Base-by-base conservation (phyloP, 1,139 yeast species). In the Debaryomyces coudertii region DNA sequence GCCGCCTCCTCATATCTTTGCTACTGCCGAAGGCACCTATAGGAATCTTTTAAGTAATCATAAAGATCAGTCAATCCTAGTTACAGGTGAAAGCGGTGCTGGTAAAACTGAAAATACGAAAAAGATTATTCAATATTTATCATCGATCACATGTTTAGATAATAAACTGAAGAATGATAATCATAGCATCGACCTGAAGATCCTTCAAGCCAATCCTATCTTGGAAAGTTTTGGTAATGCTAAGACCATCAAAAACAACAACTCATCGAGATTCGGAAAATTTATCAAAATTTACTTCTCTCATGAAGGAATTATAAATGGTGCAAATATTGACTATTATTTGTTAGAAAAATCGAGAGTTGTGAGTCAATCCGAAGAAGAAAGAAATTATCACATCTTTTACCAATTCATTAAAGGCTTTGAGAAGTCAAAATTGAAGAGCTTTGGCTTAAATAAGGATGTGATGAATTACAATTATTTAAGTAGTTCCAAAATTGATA, bases 21-120 rank as follows among this genome's bases (percentile, higher is more conserved):
- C 96, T 2, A 85, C 88, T 25, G 89, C 98, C 0, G 97, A 93
- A 61, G 82, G 83, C 37, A 96, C 99, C 1, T 89, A 83, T 57
- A 79, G 90, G 49, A 88, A 86, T 58, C 74, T 93, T 65, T 71
- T 90, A 16, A 76, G 79, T 25, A 85, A 87, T 55, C 77, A 73
- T 43, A 85, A 83, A 58, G 87, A 92, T 65, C 99, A 95, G 67
- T 85, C 95, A 12, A 90, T 95, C 44, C 73, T 95, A 45, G 98
- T 95, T 9, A 95, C 99, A 1, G 99, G 99, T 51, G 99, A 95
- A 63, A 87, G 96, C 24, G 99, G 99, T 51, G 99, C 99, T 0
- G 99, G 99, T 47, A 93, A 93, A 64, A 93, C 99, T 0, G 99
- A 93, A 68, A 93, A 90, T 56, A 93, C 99, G n/a, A 93, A 93